phyloP scores from a whole-genome alignment of 371 early-diverging fungal genomes.

The Rhizopus stolonifer region DNA sequence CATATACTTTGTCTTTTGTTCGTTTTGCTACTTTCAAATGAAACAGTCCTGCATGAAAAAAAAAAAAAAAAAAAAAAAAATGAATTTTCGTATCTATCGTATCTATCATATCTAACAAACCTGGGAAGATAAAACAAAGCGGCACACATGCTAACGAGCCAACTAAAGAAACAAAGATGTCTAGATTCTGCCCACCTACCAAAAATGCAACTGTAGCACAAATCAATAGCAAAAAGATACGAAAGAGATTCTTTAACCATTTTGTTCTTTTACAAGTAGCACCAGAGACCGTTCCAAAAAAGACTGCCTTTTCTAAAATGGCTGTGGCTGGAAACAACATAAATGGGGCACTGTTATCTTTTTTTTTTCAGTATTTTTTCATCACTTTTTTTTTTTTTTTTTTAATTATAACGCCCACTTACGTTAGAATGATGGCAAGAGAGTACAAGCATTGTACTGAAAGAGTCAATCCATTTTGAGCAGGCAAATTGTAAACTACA shows the following conservation, averaged over 20 bases:
- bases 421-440: conserved; percentile 71
- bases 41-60: conserved; percentile 70
- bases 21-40: conserved; percentile 53
- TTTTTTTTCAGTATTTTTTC: not conserved
- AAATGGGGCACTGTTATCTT: conserved; percentile 49
- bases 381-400: too few relatives aligned
- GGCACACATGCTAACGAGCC: conserved; percentile 55
- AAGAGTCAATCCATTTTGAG: conserved; percentile 41
- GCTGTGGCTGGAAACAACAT: conserved; percentile 72
- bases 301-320: conserved; percentile 65
- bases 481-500: conserved; percentile 67
- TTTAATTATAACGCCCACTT: conserved; percentile 12
- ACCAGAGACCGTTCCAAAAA: conserved; percentile 39
- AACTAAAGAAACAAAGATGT: conserved; percentile 71
- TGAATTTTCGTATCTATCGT: not conserved
- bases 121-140: conserved; percentile 72
- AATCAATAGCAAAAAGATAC: conserved; percentile 47
- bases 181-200: conserved; percentile 61
- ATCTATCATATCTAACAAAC: not conserved
- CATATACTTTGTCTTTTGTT: conserved; percentile 28
- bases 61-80: too few relatives aligned
- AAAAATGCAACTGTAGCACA: conserved; percentile 59
- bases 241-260: conserved; percentile 65
- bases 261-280: conserved; percentile 43
- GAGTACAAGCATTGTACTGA: conserved; percentile 70